Evolutionary conservation across 2,329 filamentous ascomycete species (phyloP).

Genomic region (Lachnellula occidentalis): DNA sequence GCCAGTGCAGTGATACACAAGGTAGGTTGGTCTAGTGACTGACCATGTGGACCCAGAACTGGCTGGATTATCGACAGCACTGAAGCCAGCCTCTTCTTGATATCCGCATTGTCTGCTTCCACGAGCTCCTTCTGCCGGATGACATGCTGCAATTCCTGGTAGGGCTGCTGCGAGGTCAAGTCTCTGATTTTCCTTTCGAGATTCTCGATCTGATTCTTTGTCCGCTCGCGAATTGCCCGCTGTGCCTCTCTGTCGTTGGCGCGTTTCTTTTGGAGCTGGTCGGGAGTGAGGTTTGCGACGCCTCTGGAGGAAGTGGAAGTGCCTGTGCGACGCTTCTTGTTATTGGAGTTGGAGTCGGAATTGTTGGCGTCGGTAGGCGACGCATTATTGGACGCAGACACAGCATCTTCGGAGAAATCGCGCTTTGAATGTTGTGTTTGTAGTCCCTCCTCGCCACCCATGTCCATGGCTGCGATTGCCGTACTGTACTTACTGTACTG

Average conservation of each 20-base stretch:
- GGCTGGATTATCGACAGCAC: conserved; percentile 61
- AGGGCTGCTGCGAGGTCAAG: conserved; percentile 70
- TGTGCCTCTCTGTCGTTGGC: conserved; percentile 91
- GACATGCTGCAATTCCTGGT: conserved; percentile 74
- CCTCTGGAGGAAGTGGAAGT: conserved; percentile 57
- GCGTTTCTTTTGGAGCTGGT: conserved; percentile 83
- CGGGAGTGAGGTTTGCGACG: conserved; percentile 81
- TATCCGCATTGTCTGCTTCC: conserved; percentile 73
- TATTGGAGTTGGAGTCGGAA: conserved; percentile 11
- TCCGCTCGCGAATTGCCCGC: conserved; percentile 78
- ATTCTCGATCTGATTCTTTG: conserved; percentile 78
- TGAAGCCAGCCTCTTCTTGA: conserved; percentile 61
- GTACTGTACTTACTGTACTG: background rate
- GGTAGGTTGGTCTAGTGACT: conserved; percentile 9
- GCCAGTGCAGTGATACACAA: too few species aligned
- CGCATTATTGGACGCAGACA: background rate
- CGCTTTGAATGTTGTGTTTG: conserved; percentile 13
- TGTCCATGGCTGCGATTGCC: background rate
- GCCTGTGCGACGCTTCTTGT: conserved; percentile 37
- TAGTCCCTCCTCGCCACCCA: background rate
- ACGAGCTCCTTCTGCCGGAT: conserved; percentile 71
- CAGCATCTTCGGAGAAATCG: conserved; percentile 20
- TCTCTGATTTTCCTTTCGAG: conserved; percentile 73
- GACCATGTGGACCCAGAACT: conserved; percentile 38
- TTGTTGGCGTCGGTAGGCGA: conserved; percentile 11